Evolutionary conservation across 2,329 filamentous ascomycete species (phyloP), one percentile per base, ranked within the genome.

Genomic region (Nannizzia gypsea): DNA sequence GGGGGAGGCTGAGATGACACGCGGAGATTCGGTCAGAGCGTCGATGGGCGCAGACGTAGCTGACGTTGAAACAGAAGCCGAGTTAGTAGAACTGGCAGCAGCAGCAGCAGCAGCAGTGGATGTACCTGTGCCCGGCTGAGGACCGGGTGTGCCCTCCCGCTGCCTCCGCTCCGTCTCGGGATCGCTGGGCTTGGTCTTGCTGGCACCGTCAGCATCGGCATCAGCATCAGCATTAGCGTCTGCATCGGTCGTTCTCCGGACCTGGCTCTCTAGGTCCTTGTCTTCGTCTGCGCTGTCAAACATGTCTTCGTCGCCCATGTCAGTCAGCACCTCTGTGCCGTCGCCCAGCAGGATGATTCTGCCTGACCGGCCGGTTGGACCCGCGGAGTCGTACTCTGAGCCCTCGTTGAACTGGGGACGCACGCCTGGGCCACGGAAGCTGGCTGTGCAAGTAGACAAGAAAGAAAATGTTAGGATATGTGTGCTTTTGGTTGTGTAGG

Each of bases 341-440:
- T 97, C 91, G 66, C 92, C 91, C 67, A 99, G 83, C 72, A 96
- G 86, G 74, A 97, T 97, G 73, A 96, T 90, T 68, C 91, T 86
- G 67, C 90, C 90, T 61, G 79, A 77, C 73, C 84, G 83, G 73
- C 87, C 87, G 72, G 86, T 83, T 61, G 79, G 76, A 58, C 77
- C 69, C 58, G 78, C 77, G 63, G 78, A 66, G 62, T 81, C 79
- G 70, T 80, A 80, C 61, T 80, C 77, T 6, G 75, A 86, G 73
- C 84, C 89, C 70, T 91, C 87, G 73, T 91, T 88, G 71, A 87
- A 89, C 74, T 88, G 87, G 74, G 89, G 87, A 74, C 89, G 88
- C 65, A 89, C 85, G 64, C 88, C 87, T 62, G 88, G 88, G 67
- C 88, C 88, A 68, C 88, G 86, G 78, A 91, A 90, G 77, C 92